These are phyloP conservation scores for Wickerhamomyces alni DNA, from an alignment of 805 yeast genomes.

Conservation along the genomic window DNA sequence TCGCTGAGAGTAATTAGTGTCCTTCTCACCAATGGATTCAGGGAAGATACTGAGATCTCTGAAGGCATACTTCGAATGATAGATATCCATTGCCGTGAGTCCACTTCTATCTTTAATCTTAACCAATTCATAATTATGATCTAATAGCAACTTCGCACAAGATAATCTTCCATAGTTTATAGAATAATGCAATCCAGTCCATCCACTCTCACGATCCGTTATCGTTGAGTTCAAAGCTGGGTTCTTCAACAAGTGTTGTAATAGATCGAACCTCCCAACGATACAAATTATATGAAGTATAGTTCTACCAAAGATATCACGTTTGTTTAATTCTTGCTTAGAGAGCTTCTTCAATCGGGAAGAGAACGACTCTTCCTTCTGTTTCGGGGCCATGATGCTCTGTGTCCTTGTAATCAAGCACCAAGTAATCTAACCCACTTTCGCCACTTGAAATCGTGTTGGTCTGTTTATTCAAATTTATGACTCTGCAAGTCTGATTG, in stretches of 20 bases:
- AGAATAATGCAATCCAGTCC: slow-evolving; percentile 76
- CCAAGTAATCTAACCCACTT: too few species aligned
- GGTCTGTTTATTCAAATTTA: too few species aligned
- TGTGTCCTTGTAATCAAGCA: too few species aligned
- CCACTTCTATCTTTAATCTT: slow-evolving; percentile 65
- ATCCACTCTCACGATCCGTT: slow-evolving; percentile 70
- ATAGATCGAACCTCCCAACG: slow-evolving; percentile 40
- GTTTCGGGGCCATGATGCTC: slow-evolving; percentile 1
- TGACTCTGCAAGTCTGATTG: too few species aligned
- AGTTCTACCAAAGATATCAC: slow-evolving; percentile 71
- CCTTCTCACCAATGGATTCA: slow-evolving; percentile 27
- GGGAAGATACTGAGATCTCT: slow-evolving; percentile 40
- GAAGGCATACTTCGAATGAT: slow-evolving; percentile 29
- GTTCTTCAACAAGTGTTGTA: slow-evolving; percentile 40
- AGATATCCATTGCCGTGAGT: slow-evolving; percentile 65
- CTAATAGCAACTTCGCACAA: slow-evolving; percentile 42
- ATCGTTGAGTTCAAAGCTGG: slow-evolving; percentile 39
- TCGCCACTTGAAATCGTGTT: too few species aligned
- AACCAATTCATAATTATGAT: slow-evolving; percentile 31
- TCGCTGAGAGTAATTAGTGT: slow-evolving; percentile 17
- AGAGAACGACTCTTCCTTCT: slow-evolving; percentile 6
- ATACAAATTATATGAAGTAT: slow-evolving; percentile 52
- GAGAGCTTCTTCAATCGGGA: slow-evolving; percentile 23
- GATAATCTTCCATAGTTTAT: slow-evolving; percentile 49
- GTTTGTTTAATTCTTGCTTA: slow-evolving; percentile 32